Percentiles rank a stretch among this genome's conserved stretches.
phyloP scores from a whole-genome alignment of 345 rosid genomes.

The Syzygium oleosum region DNA sequence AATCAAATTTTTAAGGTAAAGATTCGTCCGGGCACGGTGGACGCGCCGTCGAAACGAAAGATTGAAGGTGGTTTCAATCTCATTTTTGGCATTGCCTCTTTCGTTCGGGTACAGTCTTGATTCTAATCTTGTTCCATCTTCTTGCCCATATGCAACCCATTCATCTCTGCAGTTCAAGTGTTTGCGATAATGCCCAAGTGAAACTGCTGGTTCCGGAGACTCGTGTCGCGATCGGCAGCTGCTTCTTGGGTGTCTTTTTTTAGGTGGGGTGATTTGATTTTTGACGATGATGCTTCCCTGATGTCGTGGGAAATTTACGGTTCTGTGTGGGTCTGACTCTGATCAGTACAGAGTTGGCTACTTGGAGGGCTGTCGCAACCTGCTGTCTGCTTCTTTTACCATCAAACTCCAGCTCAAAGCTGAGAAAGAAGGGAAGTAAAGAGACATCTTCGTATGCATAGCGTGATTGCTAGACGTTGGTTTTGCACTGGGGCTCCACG shows the following conservation, averaged over 20 bases:
- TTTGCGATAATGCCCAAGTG: neutral
- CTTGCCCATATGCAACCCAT: accelerated
- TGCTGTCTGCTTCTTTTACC: neutral
- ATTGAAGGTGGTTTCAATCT: neutral
- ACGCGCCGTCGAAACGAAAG: neutral
- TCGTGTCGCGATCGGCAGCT: neutral
- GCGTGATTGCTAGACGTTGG: constrained; percentile 25
- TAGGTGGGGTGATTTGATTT: neutral
- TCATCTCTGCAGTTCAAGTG: neutral
- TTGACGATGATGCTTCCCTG: neutral
- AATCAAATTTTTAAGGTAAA: neutral
- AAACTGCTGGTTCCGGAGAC: neutral
- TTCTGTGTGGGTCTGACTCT: neutral
- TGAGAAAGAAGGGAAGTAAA: neutral
- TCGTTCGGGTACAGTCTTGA: neutral
- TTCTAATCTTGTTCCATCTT: neutral
- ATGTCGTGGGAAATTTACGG: neutral
- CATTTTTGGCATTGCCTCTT: neutral
- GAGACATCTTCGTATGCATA: neutral
- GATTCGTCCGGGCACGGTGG: neutral
- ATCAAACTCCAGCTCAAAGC: neutral
- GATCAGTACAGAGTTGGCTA: neutral
- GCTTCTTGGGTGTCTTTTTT: neutral
- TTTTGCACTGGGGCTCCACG: constrained; percentile 38
- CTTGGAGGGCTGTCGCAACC: neutral